Evolutionary conservation across 1,139 yeast species (phyloP), one percentile per base, ranked within the genome.

Genomic region (Taphrina confusa): DNA sequence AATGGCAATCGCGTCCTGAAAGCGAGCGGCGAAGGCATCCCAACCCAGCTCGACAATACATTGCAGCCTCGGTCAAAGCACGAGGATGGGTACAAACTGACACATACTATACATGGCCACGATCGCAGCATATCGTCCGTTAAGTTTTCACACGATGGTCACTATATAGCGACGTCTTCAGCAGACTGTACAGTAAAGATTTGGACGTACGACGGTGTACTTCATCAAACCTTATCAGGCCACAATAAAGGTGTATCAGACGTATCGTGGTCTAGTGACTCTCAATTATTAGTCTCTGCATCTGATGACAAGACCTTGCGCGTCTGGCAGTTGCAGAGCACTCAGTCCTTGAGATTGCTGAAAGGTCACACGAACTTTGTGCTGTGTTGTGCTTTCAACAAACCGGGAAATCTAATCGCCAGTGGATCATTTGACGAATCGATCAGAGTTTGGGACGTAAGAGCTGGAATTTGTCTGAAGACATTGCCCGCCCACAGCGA

Each of bases 401-500:
- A 77, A 47, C 84, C 84, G 69, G 96, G 97, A 0, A 88, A 89
- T 66, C 73, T 92, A 23, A 72, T 92, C 25, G 83, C 88, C 25
- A 82, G 91, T 50, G 96, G 96, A 0, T 82, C 95, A 1, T 83
- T 94, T 44, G 98, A 92, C 72, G 98, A 92, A 37, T 60, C 62
- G 9, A 56, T 62, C 36, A 81, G 90, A 52, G 79, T 91, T 2
- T 92, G 98, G 98, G 97, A 91, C 72, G 80, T 86, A 4, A 75
- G 80, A 36, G 78, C 83, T 25, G 94, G 95, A 0, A 78, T 79
- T 52, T 81, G 87, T 55, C 74, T 90, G 66, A 83, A 87, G 68
- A 88, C 95, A 0, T 75, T 92, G 61, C 88, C 96, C 16, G 97
- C 98, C 0, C 98, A 92, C 71, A 82, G 95, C 0, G 97, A 90